phyloP scores from a whole-genome alignment of 805 yeast genomes.

The Candida methanosorbosa region DNA sequence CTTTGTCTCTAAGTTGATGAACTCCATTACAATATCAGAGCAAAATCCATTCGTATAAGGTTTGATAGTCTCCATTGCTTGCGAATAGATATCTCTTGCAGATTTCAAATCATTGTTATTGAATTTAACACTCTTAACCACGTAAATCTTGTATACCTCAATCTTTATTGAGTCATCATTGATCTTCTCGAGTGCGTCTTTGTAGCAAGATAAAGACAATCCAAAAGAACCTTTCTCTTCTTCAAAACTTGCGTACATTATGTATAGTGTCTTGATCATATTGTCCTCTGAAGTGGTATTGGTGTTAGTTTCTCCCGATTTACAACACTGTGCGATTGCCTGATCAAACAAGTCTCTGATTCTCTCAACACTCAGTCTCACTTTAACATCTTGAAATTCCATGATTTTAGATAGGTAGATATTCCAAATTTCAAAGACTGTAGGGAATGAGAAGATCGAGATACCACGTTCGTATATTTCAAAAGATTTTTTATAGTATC shows the following conservation, averaged over 20 bases:
- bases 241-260: constrained; percentile 58
- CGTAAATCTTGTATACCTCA: constrained; percentile 34
- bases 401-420: constrained; percentile 51
- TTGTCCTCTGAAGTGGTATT: too few relatives aligned
- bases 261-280: constrained; percentile 38
- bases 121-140: constrained; percentile 29
- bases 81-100: constrained; percentile 40
- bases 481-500: constrained; percentile 40
- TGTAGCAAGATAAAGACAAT: constrained; percentile 40
- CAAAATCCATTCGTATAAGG: constrained; percentile 18
- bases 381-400: constrained; percentile 17
- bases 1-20: constrained; percentile 47
- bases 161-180: constrained; percentile 22
- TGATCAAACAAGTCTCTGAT: constrained; percentile 71
- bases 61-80: constrained; percentile 33
- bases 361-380: constrained; percentile 36
- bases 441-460: constrained; percentile 49
- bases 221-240: constrained; percentile 40
- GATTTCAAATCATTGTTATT: constrained; percentile 33
- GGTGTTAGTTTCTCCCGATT: too few relatives aligned
- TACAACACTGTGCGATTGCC: constrained; percentile 42
- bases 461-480: constrained; percentile 63
- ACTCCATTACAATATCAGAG: constrained; percentile 39
- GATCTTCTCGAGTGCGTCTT: constrained; percentile 28
- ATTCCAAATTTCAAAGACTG: constrained; percentile 64